phyloP scores from a whole-genome alignment of 2,329 filamentous ascomycete species.

The Penicillium sclerotigenum region DNA sequence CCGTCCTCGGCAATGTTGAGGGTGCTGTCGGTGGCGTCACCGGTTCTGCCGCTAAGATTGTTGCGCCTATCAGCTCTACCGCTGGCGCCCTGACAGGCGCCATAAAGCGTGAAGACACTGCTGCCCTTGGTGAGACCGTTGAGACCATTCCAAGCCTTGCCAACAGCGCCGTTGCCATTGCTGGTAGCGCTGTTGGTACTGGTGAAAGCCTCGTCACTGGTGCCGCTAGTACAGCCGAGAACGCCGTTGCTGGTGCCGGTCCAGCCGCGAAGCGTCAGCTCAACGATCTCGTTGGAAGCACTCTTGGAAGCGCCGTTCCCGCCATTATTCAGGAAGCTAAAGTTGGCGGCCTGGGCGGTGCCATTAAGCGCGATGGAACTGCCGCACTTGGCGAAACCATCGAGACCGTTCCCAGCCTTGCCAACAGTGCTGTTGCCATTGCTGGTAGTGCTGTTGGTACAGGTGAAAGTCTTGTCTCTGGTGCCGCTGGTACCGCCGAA shows the following conservation, averaged over 20 bases:
- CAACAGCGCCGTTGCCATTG: slow-evolving; percentile 14
- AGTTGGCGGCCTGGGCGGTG: background rate
- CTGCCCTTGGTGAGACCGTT: background rate
- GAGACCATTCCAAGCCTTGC: slow-evolving; percentile 10
- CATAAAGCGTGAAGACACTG: slow-evolving; percentile 9
- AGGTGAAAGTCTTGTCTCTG: slow-evolving; percentile 9
- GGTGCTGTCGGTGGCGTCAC: background rate
- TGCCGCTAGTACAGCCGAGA: slow-evolving; percentile 15
- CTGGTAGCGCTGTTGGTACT: slow-evolving; percentile 16
- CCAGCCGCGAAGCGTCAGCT: background rate
- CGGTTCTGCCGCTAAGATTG: background rate
- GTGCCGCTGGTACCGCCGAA: slow-evolving; percentile 11
- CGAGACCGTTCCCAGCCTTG: slow-evolving; percentile 7
- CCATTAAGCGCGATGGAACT: slow-evolving; percentile 9
- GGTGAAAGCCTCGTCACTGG: slow-evolving; percentile 14
- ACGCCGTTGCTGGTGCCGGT: background rate
- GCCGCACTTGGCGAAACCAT: background rate
- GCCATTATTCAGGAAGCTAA: background rate
- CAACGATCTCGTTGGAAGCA: background rate
- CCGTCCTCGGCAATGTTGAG: slow-evolving; percentile 13
- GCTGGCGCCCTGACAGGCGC: background rate
- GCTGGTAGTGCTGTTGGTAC: slow-evolving; percentile 17
- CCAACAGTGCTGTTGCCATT: slow-evolving; percentile 14
- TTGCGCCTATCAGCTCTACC: background rate
- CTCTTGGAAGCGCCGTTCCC: background rate